Base-by-base conservation (phyloP, 139 green algal species). In the Chlamydomonas sp. region DNA sequence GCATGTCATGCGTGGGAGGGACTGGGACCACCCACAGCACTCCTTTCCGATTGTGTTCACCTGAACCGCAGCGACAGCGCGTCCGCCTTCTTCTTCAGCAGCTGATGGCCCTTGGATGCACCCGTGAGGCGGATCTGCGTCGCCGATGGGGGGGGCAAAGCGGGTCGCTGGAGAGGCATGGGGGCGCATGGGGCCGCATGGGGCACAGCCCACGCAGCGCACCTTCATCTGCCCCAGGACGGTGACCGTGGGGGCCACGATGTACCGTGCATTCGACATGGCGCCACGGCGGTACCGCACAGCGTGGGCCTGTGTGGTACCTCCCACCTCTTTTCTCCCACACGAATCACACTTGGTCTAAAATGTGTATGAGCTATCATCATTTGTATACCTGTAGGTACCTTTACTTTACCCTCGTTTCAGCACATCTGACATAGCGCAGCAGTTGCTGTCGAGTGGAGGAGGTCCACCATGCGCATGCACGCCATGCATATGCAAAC, bases 61-160 rank as follows among this genome's bases (percentile, higher is more conserved):
- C 65, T 75, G 50, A 83, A 95, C 3, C 89, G 84, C 79, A 98
- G 86, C 16, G 90, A 97, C 57, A 99, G 80, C 4, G 95, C 95
- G 76, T 99, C 95, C 2, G 91, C 95, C 71, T 99, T 99, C 85
- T 99, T 99, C 82, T 99, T 99, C 28, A 99, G 82, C 59, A 99
- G 83, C 38, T 89, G 85, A 69, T 98, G 91, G 1, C 94, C 94
- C 74, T 97, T 97, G 26, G 87, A 93, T 1, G 94, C 94, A 22
- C 91, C 94, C 2, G 83, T 63, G 20, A 98, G 81, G 1, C 94
- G 85, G 1, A 73, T 76, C 81, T 98, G 97, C 81, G 97, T 96
- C 22, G 94, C 76, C 3, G 10, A 69, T 58, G 31, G 24, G 22
- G 36, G 5, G 57, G 5, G 4, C 37, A 57, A 34, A n/a, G n/a